These are phyloP conservation scores for Strobilomyces dryophilus DNA, from an alignment of 768 basidiomycete species.

Conservation along the genomic window DNA sequence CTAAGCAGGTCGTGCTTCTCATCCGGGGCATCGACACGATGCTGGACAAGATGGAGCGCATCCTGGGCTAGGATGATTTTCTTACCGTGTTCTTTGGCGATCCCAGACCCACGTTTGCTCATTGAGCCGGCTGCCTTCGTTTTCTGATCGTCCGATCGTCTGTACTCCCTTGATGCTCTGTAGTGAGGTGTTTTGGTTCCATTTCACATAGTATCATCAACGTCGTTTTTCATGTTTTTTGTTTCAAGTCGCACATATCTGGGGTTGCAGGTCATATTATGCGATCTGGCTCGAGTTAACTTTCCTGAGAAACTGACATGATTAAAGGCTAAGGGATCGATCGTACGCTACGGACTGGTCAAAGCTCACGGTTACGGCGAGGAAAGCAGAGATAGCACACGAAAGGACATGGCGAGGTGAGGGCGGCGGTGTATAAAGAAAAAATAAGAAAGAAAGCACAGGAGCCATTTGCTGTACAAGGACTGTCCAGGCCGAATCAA, in stretches of 20 bases:
- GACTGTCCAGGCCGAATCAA: conserved; percentile 12
- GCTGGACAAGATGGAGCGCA: conserved; percentile 63
- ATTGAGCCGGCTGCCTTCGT: background rate
- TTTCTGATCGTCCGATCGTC: background rate
- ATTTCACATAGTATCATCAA: background rate
- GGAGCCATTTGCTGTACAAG: conserved; percentile 16
- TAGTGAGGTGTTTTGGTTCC: background rate
- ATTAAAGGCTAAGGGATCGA: conserved; percentile 16
- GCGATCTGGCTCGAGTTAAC: background rate
- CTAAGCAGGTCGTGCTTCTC: conserved; percentile 52
- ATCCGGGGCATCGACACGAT: conserved; percentile 60
- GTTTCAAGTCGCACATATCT: background rate
- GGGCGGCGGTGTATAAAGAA: conserved; percentile 26
- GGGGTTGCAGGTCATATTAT: background rate
- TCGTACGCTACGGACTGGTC: conserved; percentile 15
- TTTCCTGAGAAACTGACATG: background rate
- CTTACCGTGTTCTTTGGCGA: background rate
- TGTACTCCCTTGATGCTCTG: background rate
- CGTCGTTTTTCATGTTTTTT: background rate
- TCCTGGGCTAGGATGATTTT: conserved; percentile 26
- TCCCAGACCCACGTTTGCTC: background rate
- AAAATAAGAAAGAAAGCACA: conserved; percentile 27
- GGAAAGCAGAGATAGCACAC: conserved; percentile 11
- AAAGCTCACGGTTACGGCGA: background rate
- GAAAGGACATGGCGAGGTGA: background rate